Base-by-base conservation (phyloP, 208 protist species). In the Leptomonas pyrrhocoris region DNA sequence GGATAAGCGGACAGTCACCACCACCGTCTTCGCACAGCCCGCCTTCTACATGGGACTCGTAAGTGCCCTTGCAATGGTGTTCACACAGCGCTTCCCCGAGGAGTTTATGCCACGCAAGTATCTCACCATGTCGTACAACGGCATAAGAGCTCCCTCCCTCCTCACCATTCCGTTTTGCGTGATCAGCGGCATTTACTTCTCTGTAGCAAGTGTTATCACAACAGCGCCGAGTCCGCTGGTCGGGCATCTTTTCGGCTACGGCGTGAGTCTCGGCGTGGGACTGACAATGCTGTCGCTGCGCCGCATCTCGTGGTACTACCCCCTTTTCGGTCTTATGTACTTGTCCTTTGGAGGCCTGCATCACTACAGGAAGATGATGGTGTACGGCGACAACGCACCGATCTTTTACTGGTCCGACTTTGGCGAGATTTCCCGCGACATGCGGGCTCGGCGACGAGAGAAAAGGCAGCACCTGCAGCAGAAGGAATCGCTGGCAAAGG, bases 331-430 rank as follows among this genome's bases (percentile, higher is more conserved):
- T 13, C 45, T 77, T 13, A 86, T 88, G 74, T 95, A 93, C 65
- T 73, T 95, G 28, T 83, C 84, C 11, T 95, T 89, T 76, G 90
- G 90, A 38, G 84, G 88, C 11, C 79, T 95, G 38, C 90, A 95
- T 63, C 90, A 95, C 79, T 95, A 95, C 79, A 66, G 88, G 12
- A 81, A 86, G 28, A 86, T 95, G 84, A 95, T 92, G 90, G 68
- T 95, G 58, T 88, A 89, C 75, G 85, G 87, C 31, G 87, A 93
- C 70, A 93, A 95, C 75, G 87, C 90, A 11, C 90, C 90, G 0
- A 78, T 95, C 13, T 92, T 91, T 59, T 85, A 92, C 65, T 92
- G 84, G 85, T 81, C 81, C 5, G 90, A 95, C 68, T 81, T 88
- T 63, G 76, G 65, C 7, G 90, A 91, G 45, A 74, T 80, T 8